A percentile compares a stretch with the other conserved stretches of the same genome.
Conservation (phyloP, 2,329 filamentous ascomycete species). For the Rhynchosporium agropyri region DNA sequence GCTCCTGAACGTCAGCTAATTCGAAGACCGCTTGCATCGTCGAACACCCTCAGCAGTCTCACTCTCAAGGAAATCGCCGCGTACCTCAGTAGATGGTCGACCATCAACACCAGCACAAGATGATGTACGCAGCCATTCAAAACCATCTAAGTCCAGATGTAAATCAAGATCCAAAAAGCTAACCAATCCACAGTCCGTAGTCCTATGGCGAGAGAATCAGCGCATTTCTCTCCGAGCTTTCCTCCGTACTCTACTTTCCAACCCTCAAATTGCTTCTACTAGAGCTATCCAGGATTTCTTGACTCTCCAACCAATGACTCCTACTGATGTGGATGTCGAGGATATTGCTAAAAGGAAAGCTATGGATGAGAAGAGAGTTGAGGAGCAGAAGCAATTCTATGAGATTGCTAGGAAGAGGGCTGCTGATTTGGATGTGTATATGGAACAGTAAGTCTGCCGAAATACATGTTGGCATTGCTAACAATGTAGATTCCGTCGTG, state of each 20-base stretch:
- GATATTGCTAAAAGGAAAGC: constrained; percentile 80
- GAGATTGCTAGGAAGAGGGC: constrained; percentile 91
- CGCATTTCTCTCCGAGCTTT: constrained; percentile 90
- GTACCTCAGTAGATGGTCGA: constrained; percentile 50
- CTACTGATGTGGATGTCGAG: constrained; percentile 79
- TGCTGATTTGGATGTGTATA: constrained; percentile 92
- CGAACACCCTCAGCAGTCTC: constrained; percentile 45
- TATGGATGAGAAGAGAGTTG: constrained; percentile 84
- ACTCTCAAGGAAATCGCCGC: constrained; percentile 45
- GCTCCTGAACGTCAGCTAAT: constrained; percentile 18
- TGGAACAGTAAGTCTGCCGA: constrained; percentile 75
- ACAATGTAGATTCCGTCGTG: constrained; percentile 60
- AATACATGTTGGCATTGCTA: constrained; percentile 14
- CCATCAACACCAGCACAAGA: constrained; percentile 17
- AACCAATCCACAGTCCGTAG: constrained; percentile 49
- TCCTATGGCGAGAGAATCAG: constrained; percentile 84
- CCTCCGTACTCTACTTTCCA: constrained; percentile 81
- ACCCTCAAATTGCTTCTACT: constrained; percentile 80
- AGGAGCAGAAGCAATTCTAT: constrained; percentile 93
- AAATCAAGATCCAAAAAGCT: constrained; percentile 14
- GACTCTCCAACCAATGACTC: constrained; percentile 67
- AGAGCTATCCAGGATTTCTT: constrained; percentile 85
- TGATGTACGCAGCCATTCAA: constrained; percentile 28
- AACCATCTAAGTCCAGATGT: not conserved
- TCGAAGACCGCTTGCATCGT: constrained; percentile 41